Evolutionary conservation across 2,329 filamentous ascomycete genomes (phyloP), one percentile per base, ranked within the genome.

Genomic region (Trichoderma brevicompactum): DNA sequence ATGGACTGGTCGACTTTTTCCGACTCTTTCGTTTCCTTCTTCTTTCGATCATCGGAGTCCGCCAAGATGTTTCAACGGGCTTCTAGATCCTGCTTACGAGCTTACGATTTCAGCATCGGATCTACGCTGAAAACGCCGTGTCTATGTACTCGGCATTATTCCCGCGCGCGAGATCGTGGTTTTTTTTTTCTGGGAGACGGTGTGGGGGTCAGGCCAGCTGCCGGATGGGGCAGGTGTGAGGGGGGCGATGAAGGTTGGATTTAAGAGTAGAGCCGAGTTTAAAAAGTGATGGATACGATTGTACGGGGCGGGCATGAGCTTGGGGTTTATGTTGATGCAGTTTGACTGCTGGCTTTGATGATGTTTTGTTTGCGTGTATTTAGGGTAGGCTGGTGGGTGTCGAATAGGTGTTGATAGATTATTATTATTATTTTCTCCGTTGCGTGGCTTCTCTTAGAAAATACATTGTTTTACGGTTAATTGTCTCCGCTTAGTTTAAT

Each of bases 151-250:
- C 15, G 48, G 28, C 28, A 52, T 7, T 52, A 34, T 19, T 52
- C 1, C 32, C n/a, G n/a, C n/a, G 34, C 15, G 28, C 17, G 52
- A 55, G 52, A 55, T 55, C 13, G 52, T 55, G 36, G 23, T 13
- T 6, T 23, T 2, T 28, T 28, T 28, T 28, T 28, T 28, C n/a
- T 28, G 23, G 23, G 23, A 28, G 23, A 5, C 23, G 2, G 23
- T 3, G 34, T 54, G 19, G 38, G 36, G 36, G 19, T 13, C 36
- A 3, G 23, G 19, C 13, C 28, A 32, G 46, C 23, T 60, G 36
- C 56, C 34, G 58, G 59, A 62, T 62, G 38, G 41, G 60, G 60
- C 49, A 63, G 48, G 60, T 61, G 28, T 15, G 7, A 17, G 46
- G 13, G 12, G 15, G 44, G 5, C 8, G 12, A 36, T 10, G 38